Evolutionary conservation across 805 yeast species (phyloP).

Genomic region (Ogataea thermomethanolica): DNA sequence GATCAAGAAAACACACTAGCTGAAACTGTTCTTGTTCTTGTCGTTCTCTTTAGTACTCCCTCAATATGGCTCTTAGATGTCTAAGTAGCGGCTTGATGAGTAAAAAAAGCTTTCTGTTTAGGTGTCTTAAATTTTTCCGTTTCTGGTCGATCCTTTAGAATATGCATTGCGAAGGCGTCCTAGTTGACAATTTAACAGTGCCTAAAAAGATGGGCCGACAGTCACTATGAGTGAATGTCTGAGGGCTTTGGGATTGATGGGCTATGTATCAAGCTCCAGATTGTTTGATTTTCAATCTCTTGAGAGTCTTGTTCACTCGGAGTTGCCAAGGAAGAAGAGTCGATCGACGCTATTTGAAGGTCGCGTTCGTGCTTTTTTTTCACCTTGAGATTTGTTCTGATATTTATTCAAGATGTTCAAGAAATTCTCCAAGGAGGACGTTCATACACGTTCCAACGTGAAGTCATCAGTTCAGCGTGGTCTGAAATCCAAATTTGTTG

Average conservation of each 20-base stretch:
- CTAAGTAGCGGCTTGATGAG: too few relatives aligned
- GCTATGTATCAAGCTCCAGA: too few relatives aligned
- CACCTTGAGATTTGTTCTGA: neutral
- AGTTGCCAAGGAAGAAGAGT: too few relatives aligned
- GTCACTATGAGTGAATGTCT: too few relatives aligned
- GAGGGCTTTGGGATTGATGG: too few relatives aligned
- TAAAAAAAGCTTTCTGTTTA: slow-evolving; percentile 12
- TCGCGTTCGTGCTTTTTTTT: neutral
- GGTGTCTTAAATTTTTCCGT: slow-evolving; percentile 13
- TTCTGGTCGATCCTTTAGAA: slow-evolving; percentile 4
- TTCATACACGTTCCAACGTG: slow-evolving; percentile 86
- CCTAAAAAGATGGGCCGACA: too few relatives aligned
- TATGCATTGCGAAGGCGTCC: neutral
- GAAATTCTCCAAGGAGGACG: slow-evolving; percentile 74
- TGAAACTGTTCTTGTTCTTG: too few relatives aligned
- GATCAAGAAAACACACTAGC: too few relatives aligned
- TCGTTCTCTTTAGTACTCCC: too few relatives aligned
- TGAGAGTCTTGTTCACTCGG: too few relatives aligned
- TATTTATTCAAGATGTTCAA: slow-evolving; percentile 28
- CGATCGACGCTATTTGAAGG: slow-evolving; percentile 1
- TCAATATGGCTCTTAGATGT: too few relatives aligned
- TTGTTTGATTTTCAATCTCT: too few relatives aligned
- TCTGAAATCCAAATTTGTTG: slow-evolving; percentile 69
- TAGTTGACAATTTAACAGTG: neutral
- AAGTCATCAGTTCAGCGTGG: slow-evolving; percentile 93